Conservation (phyloP, 2,329 filamentous ascomycete genomes). For the Allantophomopsis cytisporea region DNA sequence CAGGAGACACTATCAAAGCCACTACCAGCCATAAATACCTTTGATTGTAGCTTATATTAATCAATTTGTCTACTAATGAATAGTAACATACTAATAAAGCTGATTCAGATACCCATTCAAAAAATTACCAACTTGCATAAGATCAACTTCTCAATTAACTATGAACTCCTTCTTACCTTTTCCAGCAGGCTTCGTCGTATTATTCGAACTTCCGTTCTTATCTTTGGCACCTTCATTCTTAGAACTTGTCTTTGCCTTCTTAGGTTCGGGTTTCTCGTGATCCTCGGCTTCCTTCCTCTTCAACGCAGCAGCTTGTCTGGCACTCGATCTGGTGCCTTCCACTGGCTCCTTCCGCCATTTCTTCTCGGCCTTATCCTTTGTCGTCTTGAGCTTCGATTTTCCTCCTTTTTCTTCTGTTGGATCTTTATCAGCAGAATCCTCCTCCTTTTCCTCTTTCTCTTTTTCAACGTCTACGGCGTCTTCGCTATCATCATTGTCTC, state of each 20-base stretch:
- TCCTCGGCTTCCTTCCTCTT: slow-evolving; percentile 1
- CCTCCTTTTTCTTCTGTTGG: no score
- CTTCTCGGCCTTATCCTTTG: background rate
- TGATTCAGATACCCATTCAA: no score
- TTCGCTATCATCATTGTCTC: background rate
- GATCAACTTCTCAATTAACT: no score
- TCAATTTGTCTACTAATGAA: no score
- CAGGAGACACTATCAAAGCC: no score
- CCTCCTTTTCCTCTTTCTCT: background rate
- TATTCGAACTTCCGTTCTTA: background rate
- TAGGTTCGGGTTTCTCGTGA: slow-evolving; percentile 8
- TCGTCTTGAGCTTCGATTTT: background rate
- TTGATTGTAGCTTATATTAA: slow-evolving; percentile 30
- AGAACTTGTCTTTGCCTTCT: slow-evolving; percentile 1
- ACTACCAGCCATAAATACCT: no score
- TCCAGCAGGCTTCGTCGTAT: background rate
- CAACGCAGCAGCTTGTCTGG: slow-evolving; percentile 5
- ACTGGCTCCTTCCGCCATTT: slow-evolving; percentile 2
- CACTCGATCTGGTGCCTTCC: slow-evolving; percentile 8
- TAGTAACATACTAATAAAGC: no score
- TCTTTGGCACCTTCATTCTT: slow-evolving; percentile 3
- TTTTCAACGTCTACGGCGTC: background rate
- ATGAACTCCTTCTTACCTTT: background rate
- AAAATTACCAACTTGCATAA: no score
- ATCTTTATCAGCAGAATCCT: background rate